Base-by-base conservation (phyloP, 495 filamentous ascomycete species). In the Penicillium crystallinum region DNA sequence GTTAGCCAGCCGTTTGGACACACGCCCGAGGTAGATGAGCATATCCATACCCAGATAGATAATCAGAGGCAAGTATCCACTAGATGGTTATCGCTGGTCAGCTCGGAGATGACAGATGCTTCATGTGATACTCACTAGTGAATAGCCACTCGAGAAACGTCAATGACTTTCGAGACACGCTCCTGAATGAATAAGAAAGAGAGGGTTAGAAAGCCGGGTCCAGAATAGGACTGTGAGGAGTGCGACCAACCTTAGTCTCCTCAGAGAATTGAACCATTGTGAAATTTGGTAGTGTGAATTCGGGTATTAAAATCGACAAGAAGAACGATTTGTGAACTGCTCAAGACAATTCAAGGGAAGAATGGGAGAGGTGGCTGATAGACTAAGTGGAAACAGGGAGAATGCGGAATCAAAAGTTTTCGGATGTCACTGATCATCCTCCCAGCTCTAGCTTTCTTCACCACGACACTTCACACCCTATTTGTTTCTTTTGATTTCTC, bases 61-160 rank as follows among this genome's bases (percentile, higher is more conserved):
- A 68, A 98, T 95, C 72, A 98, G 74, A 67, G 93, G 93, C 40
- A 98, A 80, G 68, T 97, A 98, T 70, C 93, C 93, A 77, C 91
- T 57, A 50, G 46, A 37, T 52, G 45, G 33, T 47, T 27, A 9
- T 43, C 40, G 21, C 38, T 33, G 48, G 51, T 34, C 43, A n/a
- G 42, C 35, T 41, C 19, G 18, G 30, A 23, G 19, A 19, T 37
- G 22, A 21, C 14, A 40, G 17, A 8, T 49, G 4, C 6, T 30
- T 36, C n/a, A 6, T 2, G 9, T 7, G 18, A 21, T 23, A 18
- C 70, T 71, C 53, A 96, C 91, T 97, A 98, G 77, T 98, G 93
- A 66, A 98, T 87, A n/a, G 89, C 90, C 57, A 97, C 83, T 53
- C 92, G 83, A 47, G 90, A 95, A 67, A 96, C 76, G 68, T 98